Conservation (phyloP, 768 basidiomycete species). For the Serendipita indica region DNA sequence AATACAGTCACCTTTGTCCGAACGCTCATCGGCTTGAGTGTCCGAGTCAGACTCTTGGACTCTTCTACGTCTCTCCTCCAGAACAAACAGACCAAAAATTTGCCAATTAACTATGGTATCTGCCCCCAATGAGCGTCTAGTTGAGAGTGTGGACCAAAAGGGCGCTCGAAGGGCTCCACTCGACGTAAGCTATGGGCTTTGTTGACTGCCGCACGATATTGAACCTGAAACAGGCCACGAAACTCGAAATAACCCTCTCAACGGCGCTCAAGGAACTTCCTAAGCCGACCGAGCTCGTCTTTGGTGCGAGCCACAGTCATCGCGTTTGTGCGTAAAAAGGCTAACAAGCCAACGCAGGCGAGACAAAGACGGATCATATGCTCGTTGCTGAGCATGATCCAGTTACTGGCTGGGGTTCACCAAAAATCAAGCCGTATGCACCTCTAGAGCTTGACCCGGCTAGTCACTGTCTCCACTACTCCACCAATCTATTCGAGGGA, state of each 20-base stretch:
- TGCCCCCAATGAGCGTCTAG: neutral
- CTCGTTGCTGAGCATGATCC: constrained; percentile 59
- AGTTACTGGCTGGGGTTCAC: constrained; percentile 63
- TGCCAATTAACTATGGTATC: neutral
- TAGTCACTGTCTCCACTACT: constrained; percentile 45
- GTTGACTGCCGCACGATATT: too few species aligned
- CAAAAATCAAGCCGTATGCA: constrained; percentile 58
- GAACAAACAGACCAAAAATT: neutral
- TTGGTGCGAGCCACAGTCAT: constrained; percentile 28
- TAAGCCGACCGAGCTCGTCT: constrained; percentile 31
- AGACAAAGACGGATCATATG: constrained; percentile 68
- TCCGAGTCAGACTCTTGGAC: too few species aligned
- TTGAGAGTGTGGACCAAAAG: neutral
- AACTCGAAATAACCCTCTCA: constrained; percentile 34
- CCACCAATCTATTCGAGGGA: constrained; percentile 45
- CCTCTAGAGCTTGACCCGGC: constrained; percentile 44
- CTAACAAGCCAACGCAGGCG: neutral
- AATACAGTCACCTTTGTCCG: neutral
- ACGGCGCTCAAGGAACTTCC: constrained; percentile 38
- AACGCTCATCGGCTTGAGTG: neutral
- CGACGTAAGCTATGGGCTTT: too few species aligned
- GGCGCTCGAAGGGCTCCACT: neutral
- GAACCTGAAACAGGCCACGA: constrained; percentile 33
- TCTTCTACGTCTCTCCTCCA: too few species aligned
- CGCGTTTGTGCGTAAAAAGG: neutral